Base-by-base conservation (phyloP, 331 rosid species). In the Quercus tomentella region DNA sequence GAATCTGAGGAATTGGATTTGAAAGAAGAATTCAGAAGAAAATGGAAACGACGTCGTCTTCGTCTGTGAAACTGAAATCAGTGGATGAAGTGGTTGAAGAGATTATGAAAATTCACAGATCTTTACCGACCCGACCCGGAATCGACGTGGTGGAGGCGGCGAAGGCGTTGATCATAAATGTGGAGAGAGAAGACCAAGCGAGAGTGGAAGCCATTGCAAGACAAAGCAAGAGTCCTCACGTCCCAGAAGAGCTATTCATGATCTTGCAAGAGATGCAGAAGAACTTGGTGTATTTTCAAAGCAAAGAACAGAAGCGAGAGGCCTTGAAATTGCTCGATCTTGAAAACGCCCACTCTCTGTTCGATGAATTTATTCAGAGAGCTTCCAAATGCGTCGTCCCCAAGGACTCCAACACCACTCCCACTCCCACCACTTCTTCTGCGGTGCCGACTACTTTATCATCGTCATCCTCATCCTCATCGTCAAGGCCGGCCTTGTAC, bases 101-200 rank as follows among this genome's bases (percentile, higher is more conserved):
- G 89, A 93, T 92, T 74, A 93, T 88, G 98, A 79, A 87, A 86
- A 87, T 92, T 72, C 94, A 93, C 77, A 86, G 89, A 89, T 92
- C 94, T 31, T 79, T 93, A 52, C 96, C 96, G 3, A 2, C 63
- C 23, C 80, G 97, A n/a, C 98, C 96, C 0, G 85, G 82, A 62
- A 81, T 92, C 61, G 97, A 93, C 41, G 98, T 92, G 66, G 91
- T 93, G 31, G 98, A 93, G 82, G 98, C 89, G 1, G 97, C 98
- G 1, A 82, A 16, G 67, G 71, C 81, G 57, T 75, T 93, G 76
- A 82, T 93, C 11, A 55, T 68, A 73, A 90, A 92, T 71, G 89
- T 90, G 43, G 96, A 93, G 57, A 88, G 62, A 43, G 98, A 90
- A n/a, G 92, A 90, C 28, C 89, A 93, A 52, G 81, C 72, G 21